Percentiles rank a stretch among this genome's conserved stretches.
phyloP scores from a whole-genome alignment of 805 yeast genomes.

The Kodamaea lidongshanica region DNA sequence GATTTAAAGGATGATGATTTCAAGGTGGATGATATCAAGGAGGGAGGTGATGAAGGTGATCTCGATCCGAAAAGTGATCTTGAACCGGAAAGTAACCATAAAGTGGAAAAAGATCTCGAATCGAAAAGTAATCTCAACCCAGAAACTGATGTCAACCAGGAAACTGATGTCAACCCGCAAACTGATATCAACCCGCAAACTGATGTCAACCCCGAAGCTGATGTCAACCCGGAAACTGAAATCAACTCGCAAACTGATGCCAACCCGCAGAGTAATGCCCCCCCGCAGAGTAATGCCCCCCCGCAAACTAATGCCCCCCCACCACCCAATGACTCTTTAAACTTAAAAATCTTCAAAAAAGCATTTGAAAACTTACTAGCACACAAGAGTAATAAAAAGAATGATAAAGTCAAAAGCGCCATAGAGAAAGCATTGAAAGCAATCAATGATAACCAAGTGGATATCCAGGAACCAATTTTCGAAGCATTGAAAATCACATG shows the following conservation, averaged over 20 bases:
- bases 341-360: slow-evolving; percentile 35
- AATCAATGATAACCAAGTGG: slow-evolving; percentile 31
- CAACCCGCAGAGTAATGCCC: slow-evolving; percentile 5
- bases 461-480: slow-evolving; percentile 52
- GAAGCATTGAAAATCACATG: slow-evolving; percentile 75
- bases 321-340: slow-evolving; percentile 16
- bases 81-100: too few relatives aligned
- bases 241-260: slow-evolving; percentile 1
- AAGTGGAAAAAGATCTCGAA: not conserved
- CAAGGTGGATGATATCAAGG: not conserved
- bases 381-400: slow-evolving; percentile 57
- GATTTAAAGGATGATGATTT: slow-evolving; percentile 2
- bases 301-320: slow-evolving; percentile 6
- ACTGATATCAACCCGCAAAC: slow-evolving; percentile 1
- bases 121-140: not conserved
- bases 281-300: slow-evolving; percentile 1
- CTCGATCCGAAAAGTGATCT: not conserved
- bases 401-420: slow-evolving; percentile 33
- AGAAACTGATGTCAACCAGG: slow-evolving; percentile 1
- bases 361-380: slow-evolving; percentile 53
- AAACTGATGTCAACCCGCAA: slow-evolving; percentile 1
- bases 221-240: not conserved
- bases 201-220: not conserved
- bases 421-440: slow-evolving; percentile 39
- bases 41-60: not conserved